Evolutionary conservation across 2,329 filamentous ascomycete species (phyloP).

Genomic region (Cercospora sesami): DNA sequence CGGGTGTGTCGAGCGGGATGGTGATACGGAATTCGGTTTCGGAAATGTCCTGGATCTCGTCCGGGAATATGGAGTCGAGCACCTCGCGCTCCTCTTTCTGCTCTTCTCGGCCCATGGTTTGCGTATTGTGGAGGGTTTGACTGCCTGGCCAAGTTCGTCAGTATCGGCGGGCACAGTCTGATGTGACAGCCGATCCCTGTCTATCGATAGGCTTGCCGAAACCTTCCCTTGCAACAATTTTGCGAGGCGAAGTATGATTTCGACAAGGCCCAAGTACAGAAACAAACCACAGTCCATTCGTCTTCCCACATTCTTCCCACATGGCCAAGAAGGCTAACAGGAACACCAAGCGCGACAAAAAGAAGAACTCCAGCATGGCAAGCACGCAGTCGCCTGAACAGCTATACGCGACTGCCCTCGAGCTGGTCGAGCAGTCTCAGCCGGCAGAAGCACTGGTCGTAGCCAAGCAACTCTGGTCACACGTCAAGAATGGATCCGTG

Average conservation of each 20-base stretch:
- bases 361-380: slow-evolving; percentile 27
- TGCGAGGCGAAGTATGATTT: neutral
- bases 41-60: slow-evolving; percentile 94
- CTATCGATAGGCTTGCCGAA: slow-evolving; percentile 5
- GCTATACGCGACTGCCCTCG: slow-evolving; percentile 58
- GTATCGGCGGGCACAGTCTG: neutral
- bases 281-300: neutral
- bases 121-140: neutral
- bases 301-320: neutral
- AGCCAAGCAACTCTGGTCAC: slow-evolving; percentile 56
- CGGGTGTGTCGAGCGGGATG: slow-evolving; percentile 69
- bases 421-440: slow-evolving; percentile 59
- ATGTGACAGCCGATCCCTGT: neutral
- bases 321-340: slow-evolving; percentile 39
- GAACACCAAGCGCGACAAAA: slow-evolving; percentile 34
- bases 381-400: slow-evolving; percentile 53
- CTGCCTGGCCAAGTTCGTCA: neutral
- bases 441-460: slow-evolving; percentile 57
- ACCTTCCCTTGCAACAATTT: neutral
- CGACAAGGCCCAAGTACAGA: neutral
- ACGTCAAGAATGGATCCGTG: slow-evolving; percentile 42
- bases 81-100: slow-evolving; percentile 96
- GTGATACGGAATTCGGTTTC: slow-evolving; percentile 85
- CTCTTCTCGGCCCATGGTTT: slow-evolving; percentile 66
- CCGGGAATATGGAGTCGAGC: slow-evolving; percentile 95